These are phyloP conservation scores for Russula sp. DNA, from an alignment of 768 basidiomycete genomes.

Conservation along the genomic window DNA sequence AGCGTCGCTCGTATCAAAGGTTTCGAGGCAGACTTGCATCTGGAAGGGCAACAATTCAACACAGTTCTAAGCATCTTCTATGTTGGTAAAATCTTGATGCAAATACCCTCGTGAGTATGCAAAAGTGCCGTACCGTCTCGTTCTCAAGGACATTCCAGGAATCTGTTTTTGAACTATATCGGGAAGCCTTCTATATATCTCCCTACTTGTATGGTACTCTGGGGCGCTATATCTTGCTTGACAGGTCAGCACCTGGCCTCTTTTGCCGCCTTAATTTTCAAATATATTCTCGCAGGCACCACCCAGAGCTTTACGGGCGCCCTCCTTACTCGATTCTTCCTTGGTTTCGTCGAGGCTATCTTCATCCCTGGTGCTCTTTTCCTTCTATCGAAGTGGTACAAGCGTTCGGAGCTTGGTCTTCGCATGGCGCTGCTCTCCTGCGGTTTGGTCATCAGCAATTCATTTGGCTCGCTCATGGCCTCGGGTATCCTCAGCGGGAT, in stretches of 20 bases:
- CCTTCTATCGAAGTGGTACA: conserved; percentile 69
- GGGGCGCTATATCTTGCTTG: conserved; percentile 49
- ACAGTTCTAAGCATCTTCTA: conserved; percentile 64
- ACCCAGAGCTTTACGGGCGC: conserved; percentile 46
- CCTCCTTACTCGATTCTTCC: conserved; percentile 63
- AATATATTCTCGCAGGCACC: conserved; percentile 13
- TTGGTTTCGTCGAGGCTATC: conserved; percentile 56
- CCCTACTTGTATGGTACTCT: conserved; percentile 59
- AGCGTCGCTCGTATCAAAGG: conserved; percentile 71
- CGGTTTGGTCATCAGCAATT: conserved; percentile 73
- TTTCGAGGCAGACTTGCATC: conserved; percentile 60
- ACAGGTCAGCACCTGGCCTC: conserved; percentile 36
- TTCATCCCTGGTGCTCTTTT: conserved; percentile 70
- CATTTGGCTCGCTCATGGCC: conserved; percentile 74
- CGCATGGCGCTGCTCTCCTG: conserved; percentile 64
- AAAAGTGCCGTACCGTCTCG: neutral
- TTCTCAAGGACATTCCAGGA: conserved; percentile 36
- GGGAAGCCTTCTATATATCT: conserved; percentile 67
- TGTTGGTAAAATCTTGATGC: conserved; percentile 72
- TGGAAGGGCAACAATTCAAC: conserved; percentile 58
- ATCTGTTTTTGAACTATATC: conserved; percentile 62
- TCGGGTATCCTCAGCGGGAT: conserved; percentile 68
- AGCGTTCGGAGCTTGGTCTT: conserved; percentile 59
- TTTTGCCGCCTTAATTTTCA: neutral
- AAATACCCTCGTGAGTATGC: conserved; percentile 60